Conservation (phyloP, 2,329 filamentous ascomycete species). For the Alternaria atra region DNA sequence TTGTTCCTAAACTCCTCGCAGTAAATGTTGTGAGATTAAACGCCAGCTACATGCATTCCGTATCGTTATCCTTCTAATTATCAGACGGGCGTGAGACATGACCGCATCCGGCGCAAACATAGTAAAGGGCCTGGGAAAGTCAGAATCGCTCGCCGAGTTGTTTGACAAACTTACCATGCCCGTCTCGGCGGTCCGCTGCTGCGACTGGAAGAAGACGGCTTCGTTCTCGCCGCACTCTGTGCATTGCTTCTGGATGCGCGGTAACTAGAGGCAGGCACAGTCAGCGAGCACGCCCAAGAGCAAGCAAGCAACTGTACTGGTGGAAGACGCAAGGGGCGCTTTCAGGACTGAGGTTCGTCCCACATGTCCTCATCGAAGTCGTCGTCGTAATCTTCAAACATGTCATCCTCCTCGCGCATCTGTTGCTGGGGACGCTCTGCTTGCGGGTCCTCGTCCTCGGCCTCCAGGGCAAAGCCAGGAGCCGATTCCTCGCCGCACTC, state of each 20-base stretch:
- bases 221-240: slow-evolving; percentile 85
- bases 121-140: slow-evolving; percentile 59
- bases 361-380: slow-evolving; percentile 42
- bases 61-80: slow-evolving; percentile 19
- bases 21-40: slow-evolving; percentile 35
- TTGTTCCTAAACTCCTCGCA: slow-evolving; percentile 39
- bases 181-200: slow-evolving; percentile 94
- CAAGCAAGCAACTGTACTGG: slow-evolving; percentile 46
- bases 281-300: slow-evolving; percentile 51
- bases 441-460: slow-evolving; percentile 48
- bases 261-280: slow-evolving; percentile 72
- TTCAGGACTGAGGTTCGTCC: slow-evolving; percentile 43
- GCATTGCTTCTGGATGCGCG: slow-evolving; percentile 85
- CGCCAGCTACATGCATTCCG: slow-evolving; percentile 43
- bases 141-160: slow-evolving; percentile 10
- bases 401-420: slow-evolving; percentile 16
- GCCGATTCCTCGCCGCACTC: slow-evolving; percentile 60
- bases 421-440: slow-evolving; percentile 31
- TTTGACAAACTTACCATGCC: slow-evolving; percentile 78
- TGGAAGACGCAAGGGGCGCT: slow-evolving; percentile 21
- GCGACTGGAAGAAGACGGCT: slow-evolving; percentile 98
- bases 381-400: slow-evolving; percentile 32
- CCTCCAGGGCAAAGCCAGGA: slow-evolving; percentile 56
- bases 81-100: slow-evolving; percentile 71
- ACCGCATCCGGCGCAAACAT: slow-evolving; percentile 91